Evolutionary conservation across 2,329 filamentous ascomycete genomes (phyloP), one percentile per base, ranked within the genome.

Genomic region (Talaromyces sp.): DNA sequence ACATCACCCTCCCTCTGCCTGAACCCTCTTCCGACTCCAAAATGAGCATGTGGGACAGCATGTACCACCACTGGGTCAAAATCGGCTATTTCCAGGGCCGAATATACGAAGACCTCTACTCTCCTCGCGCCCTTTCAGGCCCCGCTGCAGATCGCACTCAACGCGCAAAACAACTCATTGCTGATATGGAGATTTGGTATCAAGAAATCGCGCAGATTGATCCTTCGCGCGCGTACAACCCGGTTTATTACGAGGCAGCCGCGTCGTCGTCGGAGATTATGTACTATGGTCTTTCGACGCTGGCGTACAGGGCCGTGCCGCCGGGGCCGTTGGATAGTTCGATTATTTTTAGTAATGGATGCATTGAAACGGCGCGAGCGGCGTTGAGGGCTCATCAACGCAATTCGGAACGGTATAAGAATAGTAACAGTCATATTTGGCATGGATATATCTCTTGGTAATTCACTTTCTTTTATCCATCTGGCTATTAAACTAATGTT

Each of bases 21-120:
- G 69, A 72, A 71, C 55, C 55, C 19, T 65, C 54, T 52, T 61
- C 17, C 7, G 63, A 62, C 55, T 64, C 55, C 19, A 50, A 9
- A 35, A 61, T 54, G 31, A 57, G 19, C 51, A 71, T 72, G 3
- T 83, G 81, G 71, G 78, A 77, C 4, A 68, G 72, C 8, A 72
- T 85, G 26, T 80, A 83, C 27, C 70, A 75, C 11, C 71, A 81
- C 38, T 88, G 85, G 84, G 79, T 86, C 46, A 75, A 76, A 27
- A 77, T 84, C 7, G 80, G 83, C 9, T 79, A 79, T 26, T 77
- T 88, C 10, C 82, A 87, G 63, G 83, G 84, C 14, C 76, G 81
- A 14, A 80, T 85, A 5, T 88, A 88, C 64, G 80, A 85, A 64
- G 74, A 81, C 3, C 69, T 86, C 2, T 88, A 88, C 64, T 72